Evolutionary conservation across 108 stramenopile species (phyloP).

Genomic region (Bacterosira constricta): DNA sequence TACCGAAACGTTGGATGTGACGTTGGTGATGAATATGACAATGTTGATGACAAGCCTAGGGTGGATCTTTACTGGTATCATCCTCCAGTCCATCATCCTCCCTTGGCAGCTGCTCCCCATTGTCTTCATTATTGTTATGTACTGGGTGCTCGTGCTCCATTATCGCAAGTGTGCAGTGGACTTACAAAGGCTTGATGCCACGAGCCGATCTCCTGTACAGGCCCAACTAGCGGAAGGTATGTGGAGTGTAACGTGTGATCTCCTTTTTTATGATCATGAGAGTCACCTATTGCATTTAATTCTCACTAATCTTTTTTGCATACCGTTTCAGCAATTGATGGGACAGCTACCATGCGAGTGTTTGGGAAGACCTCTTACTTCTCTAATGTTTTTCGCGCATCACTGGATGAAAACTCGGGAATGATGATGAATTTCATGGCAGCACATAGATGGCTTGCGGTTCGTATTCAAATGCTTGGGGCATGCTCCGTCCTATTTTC

Average conservation of each 20-base stretch:
- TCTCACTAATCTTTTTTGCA: too few species aligned
- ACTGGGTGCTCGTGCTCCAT: conserved; percentile 64
- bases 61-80: conserved; percentile 66
- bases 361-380: conserved; percentile 71
- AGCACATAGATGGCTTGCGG: conserved; percentile 86
- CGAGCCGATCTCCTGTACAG: conserved; percentile 78
- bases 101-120: conserved; percentile 66
- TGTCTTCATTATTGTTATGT: conserved; percentile 51
- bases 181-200: conserved; percentile 81
- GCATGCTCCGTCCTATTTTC: conserved; percentile 62
- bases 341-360: conserved; percentile 73
- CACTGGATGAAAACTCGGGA: conserved; percentile 60
- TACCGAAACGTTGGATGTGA: conserved; percentile 76
- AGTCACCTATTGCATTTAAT: too few species aligned
- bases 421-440: conserved; percentile 82
- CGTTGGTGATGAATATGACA: conserved; percentile 68
- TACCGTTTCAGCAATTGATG: conserved; percentile 62
- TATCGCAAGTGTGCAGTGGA: conserved; percentile 81
- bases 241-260: background rate
- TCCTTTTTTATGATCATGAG: background rate
- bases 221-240: conserved; percentile 74
- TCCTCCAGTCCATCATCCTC: conserved; percentile 60
- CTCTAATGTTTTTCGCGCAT: conserved; percentile 48
- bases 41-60: conserved; percentile 65
- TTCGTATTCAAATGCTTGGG: conserved; percentile 86